Percentiles rank a stretch among this genome's conserved stretches.
phyloP scores from a whole-genome alignment of 2,329 filamentous ascomycete genomes.

The Aspergillus alliaceus region DNA sequence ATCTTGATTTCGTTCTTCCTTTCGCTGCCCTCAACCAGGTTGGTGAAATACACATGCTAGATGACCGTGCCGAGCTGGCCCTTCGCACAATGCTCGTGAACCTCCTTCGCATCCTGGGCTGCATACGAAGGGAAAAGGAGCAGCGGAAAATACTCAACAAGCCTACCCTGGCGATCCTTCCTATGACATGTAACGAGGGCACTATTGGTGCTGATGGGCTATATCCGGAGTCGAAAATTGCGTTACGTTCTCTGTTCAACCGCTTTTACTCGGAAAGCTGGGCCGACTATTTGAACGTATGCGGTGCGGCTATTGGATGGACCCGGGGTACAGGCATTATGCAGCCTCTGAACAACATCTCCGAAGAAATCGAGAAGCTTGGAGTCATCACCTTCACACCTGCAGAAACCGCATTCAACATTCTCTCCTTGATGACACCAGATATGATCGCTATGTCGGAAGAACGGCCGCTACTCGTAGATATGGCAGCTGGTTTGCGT shows the following conservation, averaged over 20 bases:
- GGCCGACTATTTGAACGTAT: conserved; percentile 37
- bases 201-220: conserved; percentile 46
- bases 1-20: conserved; percentile 44
- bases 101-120: conserved; percentile 38
- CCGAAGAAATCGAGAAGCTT: conserved; percentile 37
- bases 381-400: conserved; percentile 43
- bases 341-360: conserved; percentile 42
- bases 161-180: conserved; percentile 43
- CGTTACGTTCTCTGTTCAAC: conserved; percentile 24
- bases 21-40: conserved; percentile 45
- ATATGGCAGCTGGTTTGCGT: conserved; percentile 40
- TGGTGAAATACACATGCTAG: conserved; percentile 37
- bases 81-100: conserved; percentile 36
- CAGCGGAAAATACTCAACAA: conserved; percentile 22
- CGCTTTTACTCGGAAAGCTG: conserved; percentile 20
- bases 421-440: conserved; percentile 36
- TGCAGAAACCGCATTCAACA: conserved; percentile 44
- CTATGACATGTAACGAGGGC: conserved; percentile 48
- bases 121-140: conserved; percentile 22
- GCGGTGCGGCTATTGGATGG: conserved; percentile 48
- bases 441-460: conserved; percentile 32
- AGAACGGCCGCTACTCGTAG: conserved; percentile 37
- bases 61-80: conserved; percentile 13
- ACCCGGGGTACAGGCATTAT: conserved; percentile 48
- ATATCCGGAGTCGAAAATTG: conserved; percentile 48